Evolutionary conservation across 768 basidiomycete species (phyloP), one percentile per base, ranked within the genome.

Genomic region (Lyophyllum atratum): DNA sequence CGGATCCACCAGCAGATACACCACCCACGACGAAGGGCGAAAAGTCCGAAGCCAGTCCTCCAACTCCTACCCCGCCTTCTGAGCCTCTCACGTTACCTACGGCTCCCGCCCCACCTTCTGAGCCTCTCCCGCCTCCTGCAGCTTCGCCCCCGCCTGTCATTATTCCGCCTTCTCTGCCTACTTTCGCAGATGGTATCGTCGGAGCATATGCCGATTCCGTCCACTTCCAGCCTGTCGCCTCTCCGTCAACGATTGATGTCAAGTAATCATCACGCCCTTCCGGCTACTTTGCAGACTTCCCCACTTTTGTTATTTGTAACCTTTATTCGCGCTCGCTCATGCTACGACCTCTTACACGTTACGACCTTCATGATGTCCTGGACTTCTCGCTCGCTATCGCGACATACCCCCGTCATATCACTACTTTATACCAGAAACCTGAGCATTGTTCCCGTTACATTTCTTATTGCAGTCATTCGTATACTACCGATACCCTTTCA

Each of bases 1-100:
- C 85, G 33, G 72, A 77, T 42, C 74, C 74, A 43, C 69, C 70
- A 22, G 54, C 59, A 21, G 59, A 42, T 15, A 12, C 19, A 28
- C 55, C 47, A 10, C 55, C 52, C 24, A 64, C 55, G 19, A 55
- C 68, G 5, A 28, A 47, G 17, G 28, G 9, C 17, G 46, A 29
- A 3, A 19, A 47, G 0, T 63, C 65, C n/a, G 61, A 55, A 17
- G 19, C 39, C 8, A 26, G 14, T 29, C 52, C 24, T 14, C 48
- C 47, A 48, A 34, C 49, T 31, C 17, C 53, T 11, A 2, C 25
- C 39, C 26, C 50, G 15, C 42, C 53, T 33, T 25, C 54, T 10
- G 42, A 53, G 9, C 34, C 49, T 24, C 40, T 39, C 22, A 26
- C 33, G 22, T 44, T 43, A 25, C 33, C 51, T 3, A 25, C 56